Conservation (phyloP, 768 basidiomycete species). For the Tylopilus vinaceipallidus region DNA sequence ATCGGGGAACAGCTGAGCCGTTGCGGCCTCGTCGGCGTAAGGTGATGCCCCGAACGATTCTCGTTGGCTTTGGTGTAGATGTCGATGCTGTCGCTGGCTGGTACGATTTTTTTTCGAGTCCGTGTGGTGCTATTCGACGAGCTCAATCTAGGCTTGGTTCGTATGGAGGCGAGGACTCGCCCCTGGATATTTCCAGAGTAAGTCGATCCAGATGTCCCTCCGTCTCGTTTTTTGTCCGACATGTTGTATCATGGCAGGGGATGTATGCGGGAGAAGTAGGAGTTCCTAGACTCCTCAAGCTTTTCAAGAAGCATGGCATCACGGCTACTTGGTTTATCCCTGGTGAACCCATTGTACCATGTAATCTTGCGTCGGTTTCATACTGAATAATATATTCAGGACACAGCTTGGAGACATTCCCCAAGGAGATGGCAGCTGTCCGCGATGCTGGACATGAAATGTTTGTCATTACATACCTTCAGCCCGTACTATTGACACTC, state of each 20-base stretch:
- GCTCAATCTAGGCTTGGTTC: slow-evolving; percentile 59
- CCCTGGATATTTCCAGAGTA: slow-evolving; percentile 65
- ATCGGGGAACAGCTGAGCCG: not conserved
- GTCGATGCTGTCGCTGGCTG: slow-evolving; percentile 79
- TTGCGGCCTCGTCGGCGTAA: too few species aligned
- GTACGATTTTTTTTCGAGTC: slow-evolving; percentile 27
- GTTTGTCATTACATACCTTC: slow-evolving; percentile 26
- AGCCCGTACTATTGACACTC: not conserved
- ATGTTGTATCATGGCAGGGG: slow-evolving; percentile 35
- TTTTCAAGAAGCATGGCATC: slow-evolving; percentile 69
- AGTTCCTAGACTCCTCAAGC: slow-evolving; percentile 60
- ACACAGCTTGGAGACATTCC: slow-evolving; percentile 75
- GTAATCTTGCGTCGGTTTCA: not conserved
- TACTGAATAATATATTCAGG: slow-evolving; percentile 36
- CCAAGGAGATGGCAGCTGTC: slow-evolving; percentile 64
- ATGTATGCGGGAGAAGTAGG: slow-evolving; percentile 80
- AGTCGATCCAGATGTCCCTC: not conserved
- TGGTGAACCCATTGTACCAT: slow-evolving; percentile 34
- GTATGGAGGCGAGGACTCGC: slow-evolving; percentile 73
- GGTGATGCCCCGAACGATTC: slow-evolving; percentile 52
- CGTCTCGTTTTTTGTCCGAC: not conserved
- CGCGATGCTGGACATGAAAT: slow-evolving; percentile 75
- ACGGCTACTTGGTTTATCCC: slow-evolving; percentile 77
- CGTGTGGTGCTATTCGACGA: not conserved
- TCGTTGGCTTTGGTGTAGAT: slow-evolving; percentile 66